Percentiles rank a stretch among this genome's conserved stretches.
Evolutionary conservation across 208 protist species (phyloP).

Genomic region (Trypanosomatidae sp.): DNA sequence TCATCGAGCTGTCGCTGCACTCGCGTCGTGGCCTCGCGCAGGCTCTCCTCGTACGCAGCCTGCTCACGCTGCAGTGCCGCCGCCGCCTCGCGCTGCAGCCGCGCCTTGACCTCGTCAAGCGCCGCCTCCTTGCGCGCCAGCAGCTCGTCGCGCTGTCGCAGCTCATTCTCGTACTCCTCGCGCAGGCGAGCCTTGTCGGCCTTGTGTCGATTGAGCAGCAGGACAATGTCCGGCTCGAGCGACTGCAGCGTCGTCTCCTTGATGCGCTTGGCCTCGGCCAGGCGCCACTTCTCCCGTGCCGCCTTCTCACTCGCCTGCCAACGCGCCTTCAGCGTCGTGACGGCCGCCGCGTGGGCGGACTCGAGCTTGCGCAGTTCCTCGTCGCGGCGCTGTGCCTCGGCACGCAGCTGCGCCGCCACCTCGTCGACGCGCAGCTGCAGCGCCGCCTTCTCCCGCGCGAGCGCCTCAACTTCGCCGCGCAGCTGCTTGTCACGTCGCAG

Average conservation of each 20-base stretch:
- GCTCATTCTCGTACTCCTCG: slow-evolving; percentile 80
- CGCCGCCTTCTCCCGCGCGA: slow-evolving; percentile 25
- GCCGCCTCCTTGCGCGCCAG: slow-evolving; percentile 62
- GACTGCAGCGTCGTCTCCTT: slow-evolving; percentile 85
- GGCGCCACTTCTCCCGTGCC: slow-evolving; percentile 67
- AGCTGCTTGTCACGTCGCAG: background rate
- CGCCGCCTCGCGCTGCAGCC: slow-evolving; percentile 46
- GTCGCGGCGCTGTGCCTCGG: slow-evolving; percentile 21
- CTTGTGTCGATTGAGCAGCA: slow-evolving; percentile 86
- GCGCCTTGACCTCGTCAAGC: slow-evolving; percentile 46
- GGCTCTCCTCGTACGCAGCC: slow-evolving; percentile 22
- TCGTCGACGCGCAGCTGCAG: slow-evolving; percentile 35
- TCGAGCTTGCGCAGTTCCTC: slow-evolving; percentile 46
- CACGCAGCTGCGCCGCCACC: slow-evolving; percentile 36
- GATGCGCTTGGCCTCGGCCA: slow-evolving; percentile 79
- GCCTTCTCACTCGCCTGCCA: slow-evolving; percentile 75
- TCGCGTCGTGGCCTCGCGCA: slow-evolving; percentile 38
- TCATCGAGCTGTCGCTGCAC: slow-evolving; percentile 54
- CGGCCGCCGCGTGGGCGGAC: slow-evolving; percentile 41
- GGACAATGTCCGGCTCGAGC: slow-evolving; percentile 85
- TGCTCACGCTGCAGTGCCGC: slow-evolving; percentile 41
- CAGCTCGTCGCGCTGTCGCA: slow-evolving; percentile 67
- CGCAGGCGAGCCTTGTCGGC: slow-evolving; percentile 80
- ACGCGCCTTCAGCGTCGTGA: slow-evolving; percentile 42
- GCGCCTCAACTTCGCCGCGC: background rate